These are phyloP conservation scores for Arthrinium puccinioides DNA, from an alignment of 2,329 filamentous ascomycete species.

Conservation along the genomic window DNA sequence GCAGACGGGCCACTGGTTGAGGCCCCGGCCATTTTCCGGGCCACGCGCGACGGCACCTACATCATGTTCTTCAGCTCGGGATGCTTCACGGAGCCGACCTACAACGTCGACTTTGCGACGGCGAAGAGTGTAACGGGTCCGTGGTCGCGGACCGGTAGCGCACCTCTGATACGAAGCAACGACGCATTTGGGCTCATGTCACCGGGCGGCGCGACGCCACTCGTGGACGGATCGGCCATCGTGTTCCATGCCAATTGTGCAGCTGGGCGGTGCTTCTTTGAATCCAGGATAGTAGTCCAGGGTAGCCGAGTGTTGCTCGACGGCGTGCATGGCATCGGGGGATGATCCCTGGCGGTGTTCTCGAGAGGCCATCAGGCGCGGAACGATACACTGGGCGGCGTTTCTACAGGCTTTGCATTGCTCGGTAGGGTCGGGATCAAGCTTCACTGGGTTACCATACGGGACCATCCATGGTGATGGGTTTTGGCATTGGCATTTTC, in stretches of 20 bases:
- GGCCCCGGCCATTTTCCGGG: slow-evolving; percentile 47
- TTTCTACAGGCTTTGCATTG: too few species aligned
- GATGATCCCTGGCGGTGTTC: too few species aligned
- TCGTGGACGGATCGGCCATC: slow-evolving; percentile 19
- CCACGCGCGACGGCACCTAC: slow-evolving; percentile 37
- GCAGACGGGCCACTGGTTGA: slow-evolving; percentile 51
- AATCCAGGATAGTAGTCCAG: slow-evolving; percentile 15
- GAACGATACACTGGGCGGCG: too few species aligned
- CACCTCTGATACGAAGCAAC: slow-evolving; percentile 27
- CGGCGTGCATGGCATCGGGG: slow-evolving; percentile 5
- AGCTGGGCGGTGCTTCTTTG: slow-evolving; percentile 27
- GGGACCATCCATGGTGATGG: too few species aligned
- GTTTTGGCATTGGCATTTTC: too few species aligned
- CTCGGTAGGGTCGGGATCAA: too few species aligned
- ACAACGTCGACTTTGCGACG: slow-evolving; percentile 55
- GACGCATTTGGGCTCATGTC: slow-evolving; percentile 27
- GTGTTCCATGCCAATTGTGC: slow-evolving; percentile 31
- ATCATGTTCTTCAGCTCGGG: slow-evolving; percentile 57
- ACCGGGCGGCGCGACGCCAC: slow-evolving; percentile 33
- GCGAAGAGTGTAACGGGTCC: slow-evolving; percentile 29
- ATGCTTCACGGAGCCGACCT: slow-evolving; percentile 45
- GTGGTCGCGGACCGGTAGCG: slow-evolving; percentile 22
- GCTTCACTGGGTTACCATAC: too few species aligned
- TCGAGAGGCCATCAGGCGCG: too few species aligned
- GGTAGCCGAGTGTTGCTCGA: slow-evolving; percentile 14